phyloP scores from a whole-genome alignment of 2,329 filamentous ascomycete species.

The Penicillium sp. region DNA sequence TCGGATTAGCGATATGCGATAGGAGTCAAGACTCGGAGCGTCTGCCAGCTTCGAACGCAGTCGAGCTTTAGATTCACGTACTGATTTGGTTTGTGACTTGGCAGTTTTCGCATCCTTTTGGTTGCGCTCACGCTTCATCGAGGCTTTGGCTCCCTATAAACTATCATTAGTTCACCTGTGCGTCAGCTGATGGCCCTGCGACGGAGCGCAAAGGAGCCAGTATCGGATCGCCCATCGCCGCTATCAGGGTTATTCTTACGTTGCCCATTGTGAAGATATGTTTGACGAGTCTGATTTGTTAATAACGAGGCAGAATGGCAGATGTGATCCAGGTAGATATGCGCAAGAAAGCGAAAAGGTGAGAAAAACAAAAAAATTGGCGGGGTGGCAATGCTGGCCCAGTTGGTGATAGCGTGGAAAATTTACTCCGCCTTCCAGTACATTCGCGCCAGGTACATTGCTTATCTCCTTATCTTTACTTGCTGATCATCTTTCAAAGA shows the following conservation, averaged over 20 bases:
- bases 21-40: not conserved
- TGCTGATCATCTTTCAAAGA: too few species aligned
- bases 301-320: not conserved
- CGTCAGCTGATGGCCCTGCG: not conserved
- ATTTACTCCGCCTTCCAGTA: constrained; percentile 5
- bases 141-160: constrained; percentile 56
- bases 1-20: constrained; percentile 5
- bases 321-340: not conserved
- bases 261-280: constrained; percentile 21
- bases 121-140: constrained; percentile 68
- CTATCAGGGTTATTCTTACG: constrained; percentile 14
- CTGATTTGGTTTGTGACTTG: constrained; percentile 65
- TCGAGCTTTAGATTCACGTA: constrained; percentile 40
- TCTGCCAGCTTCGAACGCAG: not conserved
- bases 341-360: not conserved
- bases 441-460: not conserved
- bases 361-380: not conserved
- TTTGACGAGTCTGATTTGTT: not conserved
- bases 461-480: too few species aligned
- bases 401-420: not conserved
- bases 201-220: not conserved
- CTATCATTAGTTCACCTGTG: constrained; percentile 10
- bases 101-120: constrained; percentile 54
- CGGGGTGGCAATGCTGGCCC: not conserved
- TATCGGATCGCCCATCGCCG: not conserved